These are phyloP conservation scores for Crepidotus variabilis DNA, from an alignment of 768 basidiomycete species.

Conservation along the genomic window DNA sequence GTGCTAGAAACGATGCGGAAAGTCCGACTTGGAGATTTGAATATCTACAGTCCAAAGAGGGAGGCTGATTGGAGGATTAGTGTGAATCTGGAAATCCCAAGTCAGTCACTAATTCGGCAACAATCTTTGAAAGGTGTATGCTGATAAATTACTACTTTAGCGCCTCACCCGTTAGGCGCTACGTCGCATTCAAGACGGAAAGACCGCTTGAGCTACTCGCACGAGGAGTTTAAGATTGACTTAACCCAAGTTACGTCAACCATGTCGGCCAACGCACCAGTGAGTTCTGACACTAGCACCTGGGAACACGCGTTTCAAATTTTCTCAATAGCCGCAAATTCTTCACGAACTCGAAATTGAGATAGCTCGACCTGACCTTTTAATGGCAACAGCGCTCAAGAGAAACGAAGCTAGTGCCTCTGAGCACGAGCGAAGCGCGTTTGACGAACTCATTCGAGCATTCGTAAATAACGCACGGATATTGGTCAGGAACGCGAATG, in stretches of 20 bases:
- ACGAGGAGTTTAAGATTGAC: constrained; percentile 92
- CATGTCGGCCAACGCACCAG: constrained; percentile 41
- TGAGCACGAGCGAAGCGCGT: constrained; percentile 68
- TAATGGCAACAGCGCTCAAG: constrained; percentile 69
- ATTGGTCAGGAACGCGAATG: constrained; percentile 64
- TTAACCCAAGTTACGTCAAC: constrained; percentile 84
- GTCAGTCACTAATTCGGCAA: constrained; percentile 43
- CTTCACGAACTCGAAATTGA: constrained; percentile 92
- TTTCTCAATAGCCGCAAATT: constrained; percentile 44
- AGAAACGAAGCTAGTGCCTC: constrained; percentile 56
- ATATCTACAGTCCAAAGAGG: constrained; percentile 80
- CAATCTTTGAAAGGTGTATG: neutral
- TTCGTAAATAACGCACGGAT: constrained; percentile 94
- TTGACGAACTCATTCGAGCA: constrained; percentile 88
- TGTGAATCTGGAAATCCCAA: constrained; percentile 86
- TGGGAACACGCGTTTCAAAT: neutral
- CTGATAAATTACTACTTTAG: constrained; percentile 33
- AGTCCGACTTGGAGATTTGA: constrained; percentile 79
- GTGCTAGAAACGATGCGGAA: constrained; percentile 75
- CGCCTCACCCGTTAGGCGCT: constrained; percentile 62
- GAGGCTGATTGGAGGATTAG: constrained; percentile 90
- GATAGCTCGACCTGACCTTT: constrained; percentile 63
- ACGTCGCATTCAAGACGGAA: constrained; percentile 67
- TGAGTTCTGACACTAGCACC: constrained; percentile 26
- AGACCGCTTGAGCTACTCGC: constrained; percentile 89